Percentiles rank a stretch among this genome's conserved stretches.
phyloP scores from a whole-genome alignment of 2,329 filamentous ascomycete species.

The Gremmenia infestans region DNA sequence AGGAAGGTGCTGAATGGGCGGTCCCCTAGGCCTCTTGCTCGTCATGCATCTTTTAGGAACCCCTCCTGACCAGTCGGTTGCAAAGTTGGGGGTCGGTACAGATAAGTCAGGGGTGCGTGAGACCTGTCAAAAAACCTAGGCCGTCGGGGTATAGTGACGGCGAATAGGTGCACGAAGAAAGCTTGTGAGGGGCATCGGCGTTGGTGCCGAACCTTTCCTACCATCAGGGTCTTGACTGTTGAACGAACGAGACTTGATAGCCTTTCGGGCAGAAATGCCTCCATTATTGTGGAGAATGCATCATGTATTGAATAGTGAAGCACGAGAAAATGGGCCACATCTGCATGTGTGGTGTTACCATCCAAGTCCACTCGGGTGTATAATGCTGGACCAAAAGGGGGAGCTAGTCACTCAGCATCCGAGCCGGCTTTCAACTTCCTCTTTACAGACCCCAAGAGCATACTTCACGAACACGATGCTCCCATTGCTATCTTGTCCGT shows the following conservation, averaged over 20 bases:
- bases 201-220: not conserved
- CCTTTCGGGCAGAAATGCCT: not conserved
- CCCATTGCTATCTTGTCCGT: not conserved
- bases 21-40: not conserved
- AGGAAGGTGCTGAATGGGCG: not conserved
- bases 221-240: not conserved
- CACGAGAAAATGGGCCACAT: not conserved
- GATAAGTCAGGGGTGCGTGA: not conserved
- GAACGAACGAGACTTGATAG: not conserved
- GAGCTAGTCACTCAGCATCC: not conserved
- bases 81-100: not conserved
- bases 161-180: not conserved
- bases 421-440: not conserved
- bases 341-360: not conserved
- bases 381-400: not conserved
- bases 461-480: not conserved
- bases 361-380: not conserved
- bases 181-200: not conserved
- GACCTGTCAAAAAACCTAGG: not conserved
- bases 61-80: not conserved
- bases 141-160: not conserved
- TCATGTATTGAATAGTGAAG: not conserved
- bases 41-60: slow-evolving; percentile 4
- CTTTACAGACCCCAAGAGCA: not conserved
- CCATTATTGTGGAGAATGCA: not conserved